Conservation (phyloP, 805 yeast species). For the Nakazawaea sp. region DNA sequence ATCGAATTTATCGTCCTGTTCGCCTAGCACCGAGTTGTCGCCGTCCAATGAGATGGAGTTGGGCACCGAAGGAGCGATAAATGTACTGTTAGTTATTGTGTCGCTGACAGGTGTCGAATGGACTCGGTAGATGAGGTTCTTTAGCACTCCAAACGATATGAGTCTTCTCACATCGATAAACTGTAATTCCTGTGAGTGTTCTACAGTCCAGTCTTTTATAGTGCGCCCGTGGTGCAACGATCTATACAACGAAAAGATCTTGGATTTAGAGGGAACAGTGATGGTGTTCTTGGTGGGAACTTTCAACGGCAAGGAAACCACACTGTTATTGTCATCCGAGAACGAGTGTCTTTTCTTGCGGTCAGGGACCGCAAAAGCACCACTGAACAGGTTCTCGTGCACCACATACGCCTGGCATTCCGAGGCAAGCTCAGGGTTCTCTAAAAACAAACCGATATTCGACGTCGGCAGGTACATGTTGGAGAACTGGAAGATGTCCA, state of each 20-base stretch:
- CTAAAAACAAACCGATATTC: slow-evolving; percentile 59
- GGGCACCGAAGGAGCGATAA: background rate
- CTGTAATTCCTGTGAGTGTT: slow-evolving; percentile 48
- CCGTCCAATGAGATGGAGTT: too few species aligned
- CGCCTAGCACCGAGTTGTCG: slow-evolving; percentile 14
- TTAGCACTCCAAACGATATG: slow-evolving; percentile 77
- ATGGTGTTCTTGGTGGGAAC: slow-evolving; percentile 6
- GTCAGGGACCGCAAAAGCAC: slow-evolving; percentile 14
- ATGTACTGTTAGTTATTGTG: slow-evolving; percentile 28
- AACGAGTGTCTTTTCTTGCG: background rate
- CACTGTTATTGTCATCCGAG: slow-evolving; percentile 10
- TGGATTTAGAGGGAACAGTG: slow-evolving; percentile 53
- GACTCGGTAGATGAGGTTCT: slow-evolving; percentile 78
- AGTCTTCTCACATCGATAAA: slow-evolving; percentile 80
- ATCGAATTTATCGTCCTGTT: slow-evolving; percentile 17
- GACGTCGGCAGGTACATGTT: slow-evolving; percentile 89
- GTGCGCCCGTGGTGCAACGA: slow-evolving; percentile 74
- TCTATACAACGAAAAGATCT: slow-evolving; percentile 66
- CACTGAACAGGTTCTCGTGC: slow-evolving; percentile 19
- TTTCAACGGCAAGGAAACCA: background rate
- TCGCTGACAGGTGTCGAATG: slow-evolving; percentile 64
- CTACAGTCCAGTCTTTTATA: slow-evolving; percentile 75
- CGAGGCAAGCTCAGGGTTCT: slow-evolving; percentile 56
- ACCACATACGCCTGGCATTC: slow-evolving; percentile 85
- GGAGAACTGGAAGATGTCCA: slow-evolving; percentile 85